Evolutionary conservation across 345 rosid genomes (phyloP).

Genomic region (Durio zibethinus): DNA sequence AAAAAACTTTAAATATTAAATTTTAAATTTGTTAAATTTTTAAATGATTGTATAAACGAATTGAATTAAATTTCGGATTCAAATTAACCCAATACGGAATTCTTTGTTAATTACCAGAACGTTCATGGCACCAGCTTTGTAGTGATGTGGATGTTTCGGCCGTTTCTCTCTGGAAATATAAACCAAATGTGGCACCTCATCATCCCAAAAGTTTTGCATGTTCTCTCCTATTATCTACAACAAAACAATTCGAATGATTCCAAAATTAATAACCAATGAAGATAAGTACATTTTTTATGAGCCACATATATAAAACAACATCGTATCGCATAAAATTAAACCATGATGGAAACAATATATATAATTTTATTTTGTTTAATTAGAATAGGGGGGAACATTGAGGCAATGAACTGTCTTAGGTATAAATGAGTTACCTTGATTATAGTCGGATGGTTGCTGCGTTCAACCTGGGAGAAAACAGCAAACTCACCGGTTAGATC

Average conservation of each 20-base stretch:
- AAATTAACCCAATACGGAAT: too few relatives aligned
- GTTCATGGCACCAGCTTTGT: constrained; percentile 86
- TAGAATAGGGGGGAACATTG: not conserved
- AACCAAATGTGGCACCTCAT: constrained; percentile 50
- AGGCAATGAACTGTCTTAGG: not conserved
- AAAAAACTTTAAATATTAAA: too few relatives aligned
- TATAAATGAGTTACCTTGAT: constrained; percentile 41
- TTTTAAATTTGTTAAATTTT: too few relatives aligned
- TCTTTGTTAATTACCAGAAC: constrained; percentile 34
- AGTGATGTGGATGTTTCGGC: constrained; percentile 47
- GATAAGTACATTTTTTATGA: too few relatives aligned
- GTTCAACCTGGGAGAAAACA: constrained; percentile 35
- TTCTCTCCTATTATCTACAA: constrained; percentile 57
- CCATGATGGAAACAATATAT: not conserved
- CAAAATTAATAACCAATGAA: too few relatives aligned
- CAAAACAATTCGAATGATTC: not conserved
- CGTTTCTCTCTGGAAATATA: constrained; percentile 69
- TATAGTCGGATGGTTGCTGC: constrained; percentile 48
- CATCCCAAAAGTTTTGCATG: constrained; percentile 24
- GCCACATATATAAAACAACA: too few relatives aligned
- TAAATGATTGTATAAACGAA: too few relatives aligned
- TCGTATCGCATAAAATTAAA: too few relatives aligned
- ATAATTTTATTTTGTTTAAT: not conserved
- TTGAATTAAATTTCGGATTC: too few relatives aligned
- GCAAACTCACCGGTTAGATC: constrained; percentile 35